Evolutionary conservation across 2,329 filamentous ascomycete species (phyloP), one percentile per base, ranked within the genome.

Genomic region (Colletotrichum sp.): DNA sequence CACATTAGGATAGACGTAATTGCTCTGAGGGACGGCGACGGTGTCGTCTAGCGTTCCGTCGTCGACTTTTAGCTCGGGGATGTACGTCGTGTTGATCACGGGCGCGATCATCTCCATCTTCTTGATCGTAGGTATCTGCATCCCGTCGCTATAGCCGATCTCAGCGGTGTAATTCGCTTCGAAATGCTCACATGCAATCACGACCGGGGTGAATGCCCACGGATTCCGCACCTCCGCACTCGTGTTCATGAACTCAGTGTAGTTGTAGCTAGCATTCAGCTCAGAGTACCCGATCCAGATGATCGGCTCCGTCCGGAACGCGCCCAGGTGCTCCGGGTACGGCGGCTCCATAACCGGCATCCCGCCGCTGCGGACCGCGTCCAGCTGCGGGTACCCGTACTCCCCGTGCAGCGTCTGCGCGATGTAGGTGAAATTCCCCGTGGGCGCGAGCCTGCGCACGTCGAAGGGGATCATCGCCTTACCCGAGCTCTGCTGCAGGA

Each of bases 111-210:
- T 80, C 3, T 75, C 69, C 10, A 78, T 77, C 1, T 75, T 65
- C 3, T 70, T 78, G 13, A 82, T 77, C 1, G 72, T 78, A 2
- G 79, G 78, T 12, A 69, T 62, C 73, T 84, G 82, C 34, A 77
- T 71, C 3, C 79, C 79, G 5, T 80, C 79, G 5, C 65, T 77
- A 56, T 80, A 82, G 32, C 71, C 78, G 43, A 85, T 81, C 5
- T 74, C 56, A 16, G 84, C 79, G 1, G 75, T 79, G 74, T 85
- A 84, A 7, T 78, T 70, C 4, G 81, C 81, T 76, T 83, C 82
- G 36, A 84, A 82, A 58, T 84, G 78, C 66, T 83, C 83, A 67
- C 83, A 85, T 4, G 78, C 81, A 24, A 84, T 77, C 0, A 84
- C 77, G 43, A 82, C 81, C 8, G 82, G 83, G 8, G 81, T 77